Evolutionary conservation across 345 rosid genomes (phyloP), one percentile per base, ranked within the genome.

Genomic region (Hypericum perforatum): DNA sequence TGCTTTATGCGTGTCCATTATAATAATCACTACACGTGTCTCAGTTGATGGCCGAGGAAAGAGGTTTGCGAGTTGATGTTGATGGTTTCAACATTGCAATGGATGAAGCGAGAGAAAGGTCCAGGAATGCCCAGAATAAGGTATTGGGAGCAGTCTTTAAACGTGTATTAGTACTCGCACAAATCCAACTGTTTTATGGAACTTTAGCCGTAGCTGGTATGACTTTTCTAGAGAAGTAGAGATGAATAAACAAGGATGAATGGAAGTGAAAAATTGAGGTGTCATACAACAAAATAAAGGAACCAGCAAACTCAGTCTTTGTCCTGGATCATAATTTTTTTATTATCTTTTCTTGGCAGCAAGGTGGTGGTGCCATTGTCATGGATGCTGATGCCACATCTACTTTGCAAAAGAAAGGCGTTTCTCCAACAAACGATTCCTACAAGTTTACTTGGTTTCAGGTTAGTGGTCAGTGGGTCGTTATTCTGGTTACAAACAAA

Each of bases 381-480:
- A 79, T 91, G 96, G 88, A 83, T 81, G 98, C 90, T 63, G 88
- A 91, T 72, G 92, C 96, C 57, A 91, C 96, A 15, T 79, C 92
- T 56, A 66, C 81, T 45, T 66, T 91, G 72, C 92, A 80, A 71
- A 76, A 68, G 79, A 76, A 70, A 60, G 96, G 86, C 45, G 76
- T 88, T 42, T 51, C 69, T 59, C 67, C 78, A 16, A 87, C 95
- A 15, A 79, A 88, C 52, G 96, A 88, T 67, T 81, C 89, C 75
- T 79, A 48, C 60, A 91, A 88, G 66, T 88, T 71, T 66, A 71
- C 60, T 59, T 85, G 96, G 95, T 78, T 77, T 65, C 66, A 78
- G 82, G 90, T 82, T 42, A 41, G 64, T 41, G 32, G 32, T 22
- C 32, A 22, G 32, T 22, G 32, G 32, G 32, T 22, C 32, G 32